Evolutionary conservation across 129 eudicot genomes (phyloP), one percentile per base, ranked within the genome.

Genomic region (Ambrosia trifida): DNA sequence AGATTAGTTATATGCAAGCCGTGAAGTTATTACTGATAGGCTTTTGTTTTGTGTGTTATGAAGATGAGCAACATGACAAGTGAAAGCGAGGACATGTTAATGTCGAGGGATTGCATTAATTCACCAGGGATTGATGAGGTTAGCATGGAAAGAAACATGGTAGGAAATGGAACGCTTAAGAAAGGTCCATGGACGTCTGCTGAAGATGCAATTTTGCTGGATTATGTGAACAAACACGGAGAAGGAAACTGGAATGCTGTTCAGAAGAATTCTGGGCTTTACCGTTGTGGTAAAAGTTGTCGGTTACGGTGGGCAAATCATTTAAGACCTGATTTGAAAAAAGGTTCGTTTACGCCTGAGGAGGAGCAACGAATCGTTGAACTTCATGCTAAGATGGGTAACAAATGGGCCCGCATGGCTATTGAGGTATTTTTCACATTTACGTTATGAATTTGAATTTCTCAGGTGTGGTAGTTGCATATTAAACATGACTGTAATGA

Each of bases 341-440:
- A 89, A 75, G 96, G 96, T 24, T 86, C 96, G 8, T 84, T 92
- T 76, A 87, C 88, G 12, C 73, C 81, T 0, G 98, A 89, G 72
- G 98, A 93, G 79, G 98, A 89, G 74, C 81, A 75, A 0, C 76
- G 70, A 3, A 87, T 93, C 58, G 79, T 93, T 76, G 95, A 89
- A 77, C 88, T 93, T 35, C 98, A 93, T 76, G 88, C 95, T 13
- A 85, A 87, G 68, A 85, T 93, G 89, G 98, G 98, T 36, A 93
- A 93, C 76, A 93, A 89, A 76, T 93, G 98, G 98, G 98, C 98
- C 30, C 89, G 91, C 69, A 93, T 93, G 98, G 98, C 98, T 77
- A 83, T 88, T 16, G 92, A 89, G 96, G 96, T 89, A 31, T 24
- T 16, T 18, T 16, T 16, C 47, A 7, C 67, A 9, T 32, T 60